Base-by-base conservation (phyloP, 1,139 yeast genomes). In the Blastobotrys malaysiensis region DNA sequence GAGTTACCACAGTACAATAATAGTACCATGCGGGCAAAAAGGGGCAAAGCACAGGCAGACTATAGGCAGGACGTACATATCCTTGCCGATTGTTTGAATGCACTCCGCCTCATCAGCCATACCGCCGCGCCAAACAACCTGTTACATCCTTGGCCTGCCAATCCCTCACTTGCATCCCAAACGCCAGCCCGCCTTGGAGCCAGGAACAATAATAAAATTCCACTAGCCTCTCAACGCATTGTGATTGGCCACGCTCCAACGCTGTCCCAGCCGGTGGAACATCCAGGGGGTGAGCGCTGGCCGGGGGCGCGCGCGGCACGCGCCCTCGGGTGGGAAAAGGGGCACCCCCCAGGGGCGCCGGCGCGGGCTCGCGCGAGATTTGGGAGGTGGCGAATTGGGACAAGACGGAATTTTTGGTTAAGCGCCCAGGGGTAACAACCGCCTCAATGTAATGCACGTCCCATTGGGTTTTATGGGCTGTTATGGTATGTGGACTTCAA, bases 51-150 rank as follows among this genome's bases (percentile, higher is more conserved):
- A 45, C 31, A 45, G 31, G 43, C 43, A 43, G n/a, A n/a, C n/a
- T 27, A 27, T 14, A 16, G 9, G 31, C 50, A 48, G n/a, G 21
- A 14, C 45, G 14, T 11, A 19, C 31, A 46, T 43, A 16, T 19
- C 43, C 31, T 47, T 27, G 49, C 49, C 49, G 49, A 47, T 43
- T 43, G 13, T 43, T 36, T 43, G 21, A 19, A 19, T 43, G 21
- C 45, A 19, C 45, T 43, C 45, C 22, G 22, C 22, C 45, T 43
- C 21, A 43, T 43, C 46, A 21, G 11, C 31, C 22, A 22, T 21
- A n/a, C n/a, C n/a, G n/a, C 46, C 31, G 18, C 26, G 3, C 16
- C 27, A 7, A 22, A 20, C 6, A 13, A 31, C 13, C 7, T 13
- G n/a, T n/a, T n/a, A n/a, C n/a, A n/a, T n/a, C n/a, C n/a, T n/a